Evolutionary conservation across 1,284 basidiomycete genomes (phyloP), one percentile per base, ranked within the genome.

Genomic region (Grifola frondosa): DNA sequence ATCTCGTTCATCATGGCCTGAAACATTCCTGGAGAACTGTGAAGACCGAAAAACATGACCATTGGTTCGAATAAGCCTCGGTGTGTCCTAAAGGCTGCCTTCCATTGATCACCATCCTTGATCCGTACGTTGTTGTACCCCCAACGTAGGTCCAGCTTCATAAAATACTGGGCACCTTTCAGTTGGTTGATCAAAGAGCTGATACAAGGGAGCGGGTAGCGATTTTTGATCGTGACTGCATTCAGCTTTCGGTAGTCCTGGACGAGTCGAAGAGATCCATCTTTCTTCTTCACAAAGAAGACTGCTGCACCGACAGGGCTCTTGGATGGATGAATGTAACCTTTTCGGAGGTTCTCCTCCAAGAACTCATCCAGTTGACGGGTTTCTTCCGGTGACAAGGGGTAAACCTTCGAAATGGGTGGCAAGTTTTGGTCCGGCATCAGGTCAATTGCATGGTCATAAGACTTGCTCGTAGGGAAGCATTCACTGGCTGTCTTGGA

Each of bases 211-310:
- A 47, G 21, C 6, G 40, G 45, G 26, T 47, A 47, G 5, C 21
- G 22, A 29, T 47, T 47, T 29, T 45, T 70, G 8, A 60, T 42
- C 0, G 64, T 71, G 23, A 63, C 52, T 7, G 44, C 42, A 22
- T 57, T 54, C 11, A 57, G 35, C 13, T 42, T 31, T n/a, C 50
- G 44, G 30, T 57, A 73, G 38, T 74, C 67, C 34, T 52, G 44
- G 3, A 51, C 12, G 56, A 55, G 47, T 1, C 64, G 50, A 0
- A 68, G 48, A 0, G 44, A 40, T 6, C 64, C 62, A 44, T 71
- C 67, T 51, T 70, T 69, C 54, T 73, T 73, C 34, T 62, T 60
- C 15, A 69, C 60, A 43, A 71, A 72, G n/a, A 72, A 58, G 30
- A 69, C 54, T 0, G 67, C 63, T 0, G 66, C 48, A 0, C 44